Conservation (phyloP, 1,139 yeast species). For the Pichia terricola region DNA sequence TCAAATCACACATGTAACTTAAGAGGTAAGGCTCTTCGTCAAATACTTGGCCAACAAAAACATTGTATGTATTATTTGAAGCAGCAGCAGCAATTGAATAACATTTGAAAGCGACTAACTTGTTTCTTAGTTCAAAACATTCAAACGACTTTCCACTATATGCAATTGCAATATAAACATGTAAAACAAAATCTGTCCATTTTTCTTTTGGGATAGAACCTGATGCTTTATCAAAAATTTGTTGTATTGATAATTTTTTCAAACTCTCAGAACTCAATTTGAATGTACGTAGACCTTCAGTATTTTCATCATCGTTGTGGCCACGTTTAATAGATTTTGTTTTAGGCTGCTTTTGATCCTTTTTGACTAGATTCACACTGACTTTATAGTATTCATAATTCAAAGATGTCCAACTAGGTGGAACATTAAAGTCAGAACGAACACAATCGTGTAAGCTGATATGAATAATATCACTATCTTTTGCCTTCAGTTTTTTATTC, state of each 20-base stretch:
- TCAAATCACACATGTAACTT: constrained; percentile 59
- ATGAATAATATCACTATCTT: constrained; percentile 23
- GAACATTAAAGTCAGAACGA: constrained; percentile 37
- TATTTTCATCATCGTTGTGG: neutral
- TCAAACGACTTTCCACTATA: constrained; percentile 48
- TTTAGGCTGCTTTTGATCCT: neutral
- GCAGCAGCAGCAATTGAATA: constrained; percentile 50
- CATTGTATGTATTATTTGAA: constrained; percentile 42
- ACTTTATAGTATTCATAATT: constrained; percentile 47
- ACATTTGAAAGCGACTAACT: constrained; percentile 56
- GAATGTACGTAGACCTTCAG: constrained; percentile 41
- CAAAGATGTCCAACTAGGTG: constrained; percentile 48
- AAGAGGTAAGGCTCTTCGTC: constrained; percentile 71
- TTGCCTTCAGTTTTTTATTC: constrained; percentile 9
- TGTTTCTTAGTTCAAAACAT: constrained; percentile 45
- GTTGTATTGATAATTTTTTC: constrained; percentile 44
- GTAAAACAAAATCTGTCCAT: constrained; percentile 57
- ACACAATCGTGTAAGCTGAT: constrained; percentile 47
- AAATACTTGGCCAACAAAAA: constrained; percentile 55
- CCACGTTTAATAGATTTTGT: neutral
- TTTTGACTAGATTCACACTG: constrained; percentile 1
- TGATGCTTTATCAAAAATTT: constrained; percentile 54
- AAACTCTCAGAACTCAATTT: constrained; percentile 40
- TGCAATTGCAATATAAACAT: constrained; percentile 61
- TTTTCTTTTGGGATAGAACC: constrained; percentile 49